These are phyloP conservation scores for Saturnispora saitoi DNA, from an alignment of 805 yeast species.

Conservation along the genomic window DNA sequence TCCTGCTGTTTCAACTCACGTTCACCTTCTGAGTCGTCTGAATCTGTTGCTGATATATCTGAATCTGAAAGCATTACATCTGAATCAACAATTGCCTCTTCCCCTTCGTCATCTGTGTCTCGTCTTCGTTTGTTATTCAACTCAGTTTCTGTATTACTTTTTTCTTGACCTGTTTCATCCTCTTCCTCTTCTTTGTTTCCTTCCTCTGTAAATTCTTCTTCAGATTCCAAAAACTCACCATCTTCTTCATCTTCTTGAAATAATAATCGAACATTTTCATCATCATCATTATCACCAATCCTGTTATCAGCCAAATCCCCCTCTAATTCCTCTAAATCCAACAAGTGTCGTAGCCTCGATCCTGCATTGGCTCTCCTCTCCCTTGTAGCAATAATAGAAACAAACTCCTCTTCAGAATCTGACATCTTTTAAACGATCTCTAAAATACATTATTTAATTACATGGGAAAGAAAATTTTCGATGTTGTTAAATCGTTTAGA, in stretches of 20 bases:
- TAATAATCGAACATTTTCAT: slow-evolving; percentile 62
- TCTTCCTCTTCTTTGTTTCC: slow-evolving; percentile 27
- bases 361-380: slow-evolving; percentile 86
- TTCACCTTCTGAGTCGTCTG: slow-evolving; percentile 50
- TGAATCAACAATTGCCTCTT: slow-evolving; percentile 18
- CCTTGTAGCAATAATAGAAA: slow-evolving; percentile 65
- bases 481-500: background rate
- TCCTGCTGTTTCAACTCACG: slow-evolving; percentile 30
- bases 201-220: slow-evolving; percentile 22
- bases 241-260: slow-evolving; percentile 60
- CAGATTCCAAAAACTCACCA: slow-evolving; percentile 34
- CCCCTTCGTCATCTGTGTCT: slow-evolving; percentile 18
- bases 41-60: slow-evolving; percentile 39
- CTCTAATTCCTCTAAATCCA: slow-evolving; percentile 55
- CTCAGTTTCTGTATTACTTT: slow-evolving; percentile 24
- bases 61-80: slow-evolving; percentile 53
- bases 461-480: background rate
- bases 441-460: background rate
- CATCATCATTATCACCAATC: slow-evolving; percentile 45
- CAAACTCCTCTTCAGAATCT: slow-evolving; percentile 31
- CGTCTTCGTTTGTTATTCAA: slow-evolving; percentile 22
- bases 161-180: slow-evolving; percentile 26
- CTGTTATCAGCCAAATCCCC: slow-evolving; percentile 12
- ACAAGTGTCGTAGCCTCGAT: slow-evolving; percentile 60
- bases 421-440: slow-evolving; percentile 1